Evolutionary conservation across 1,139 yeast genomes (phyloP), one percentile per base, ranked within the genome.

Genomic region (Chernovozyma aurita): DNA sequence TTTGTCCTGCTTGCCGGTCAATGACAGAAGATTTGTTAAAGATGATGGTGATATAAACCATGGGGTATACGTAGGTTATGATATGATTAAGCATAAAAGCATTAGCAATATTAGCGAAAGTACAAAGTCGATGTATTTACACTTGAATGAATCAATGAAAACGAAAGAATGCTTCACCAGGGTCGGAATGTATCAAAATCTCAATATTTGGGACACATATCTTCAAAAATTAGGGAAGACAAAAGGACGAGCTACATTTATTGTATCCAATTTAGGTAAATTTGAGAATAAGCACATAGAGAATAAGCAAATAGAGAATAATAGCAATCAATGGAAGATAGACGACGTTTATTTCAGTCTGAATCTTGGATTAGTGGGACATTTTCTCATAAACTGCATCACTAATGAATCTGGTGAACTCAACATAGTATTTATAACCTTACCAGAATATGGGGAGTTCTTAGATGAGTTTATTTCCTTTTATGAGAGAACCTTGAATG

Each of bases 191-290:
- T 35, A 57, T 22, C 42, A 43, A 15, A 38, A 33, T 6, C 31
- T 47, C 4, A 48, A 51, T 34, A 34, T 50, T 8, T 42, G 47
- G 37, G 38, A 45, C 11, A 37, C 44, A n/a, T 32, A 49, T n/a
- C 31, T 32, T 4, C 12, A 25, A 2, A 45, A 36, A 24, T 25
- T 45, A 6, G 51, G 49, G 2, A 29, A 33, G 14, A 24, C 37
- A 8, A 36, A 40, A n/a, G 35, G 35, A 13, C 31, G 45, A 24
- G 24, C 41, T 15, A 51, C 59, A 5, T 33, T 59, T 17, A 63
- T 52, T 41, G 37, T 58, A 2, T 61, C 67, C 3, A 63, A 63
- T 38, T 33, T 62, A 20, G 68, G 68, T 6, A 45, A 11, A 24
- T 22, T 12, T 34, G 30, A 22, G 34, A 34, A 5, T n/a, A n/a